These are phyloP conservation scores for Pythium pectinolyticum DNA, from an alignment of 352 stramenopile species.

Conservation along the genomic window DNA sequence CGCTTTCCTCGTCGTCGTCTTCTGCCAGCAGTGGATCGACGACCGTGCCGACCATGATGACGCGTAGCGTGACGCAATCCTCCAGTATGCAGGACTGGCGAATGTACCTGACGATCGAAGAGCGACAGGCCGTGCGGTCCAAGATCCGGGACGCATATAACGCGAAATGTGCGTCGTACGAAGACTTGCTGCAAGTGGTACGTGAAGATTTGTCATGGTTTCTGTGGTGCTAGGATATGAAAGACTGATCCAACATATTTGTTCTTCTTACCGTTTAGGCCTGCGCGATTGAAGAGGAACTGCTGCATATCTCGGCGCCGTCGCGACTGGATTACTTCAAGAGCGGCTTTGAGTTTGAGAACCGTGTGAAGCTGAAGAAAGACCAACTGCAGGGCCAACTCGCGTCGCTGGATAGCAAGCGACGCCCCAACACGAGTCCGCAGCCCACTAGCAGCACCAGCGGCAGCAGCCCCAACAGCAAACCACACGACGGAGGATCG, in stretches of 20 bases:
- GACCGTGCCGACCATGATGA: constrained; percentile 31
- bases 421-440: constrained; percentile 46
- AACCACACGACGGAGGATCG: constrained; percentile 33
- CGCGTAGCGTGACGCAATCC: constrained; percentile 62
- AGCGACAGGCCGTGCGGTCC: constrained; percentile 83
- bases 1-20: constrained; percentile 18
- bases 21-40: constrained; percentile 29
- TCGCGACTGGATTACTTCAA: constrained; percentile 91
- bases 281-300: constrained; percentile 86
- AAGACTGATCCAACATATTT: constrained; percentile 11
- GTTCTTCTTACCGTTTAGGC: constrained; percentile 36
- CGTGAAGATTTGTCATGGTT: constrained; percentile 15
- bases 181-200: constrained; percentile 89
- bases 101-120: constrained; percentile 90
- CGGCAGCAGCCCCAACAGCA: constrained; percentile 40
- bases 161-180: constrained; percentile 80
- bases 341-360: constrained; percentile 90
- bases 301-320: constrained; percentile 87
- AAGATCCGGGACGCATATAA: constrained; percentile 88
- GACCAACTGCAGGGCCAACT: constrained; percentile 86
- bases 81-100: constrained; percentile 82
- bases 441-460: constrained; percentile 38
- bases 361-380: constrained; percentile 89
- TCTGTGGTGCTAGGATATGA: background rate
- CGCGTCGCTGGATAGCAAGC: constrained; percentile 76